Evolutionary conservation across 176 grass and related monocot species (phyloP).

Genomic region (Alopecurus myosuroides): DNA sequence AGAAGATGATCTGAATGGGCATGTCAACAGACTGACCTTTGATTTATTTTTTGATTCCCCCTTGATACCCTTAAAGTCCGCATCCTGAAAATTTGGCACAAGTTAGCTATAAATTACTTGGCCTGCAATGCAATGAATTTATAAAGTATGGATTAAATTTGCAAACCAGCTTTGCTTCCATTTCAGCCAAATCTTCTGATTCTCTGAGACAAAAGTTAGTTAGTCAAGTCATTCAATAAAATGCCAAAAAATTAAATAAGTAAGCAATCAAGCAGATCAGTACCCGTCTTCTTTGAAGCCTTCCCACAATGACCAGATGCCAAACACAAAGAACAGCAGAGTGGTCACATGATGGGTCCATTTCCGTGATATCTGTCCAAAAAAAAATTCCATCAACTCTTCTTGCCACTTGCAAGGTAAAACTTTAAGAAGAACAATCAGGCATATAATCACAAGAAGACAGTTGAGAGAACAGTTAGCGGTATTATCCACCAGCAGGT

Average conservation of each 20-base stretch:
- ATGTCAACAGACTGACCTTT: constrained; percentile 45
- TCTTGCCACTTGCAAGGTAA: constrained; percentile 15
- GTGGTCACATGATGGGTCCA: constrained; percentile 96
- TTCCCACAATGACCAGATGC: constrained; percentile 96
- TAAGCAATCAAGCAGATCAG: background rate
- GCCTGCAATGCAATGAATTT: background rate
- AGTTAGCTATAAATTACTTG: constrained; percentile 19
- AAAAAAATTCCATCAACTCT: background rate
- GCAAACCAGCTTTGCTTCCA: constrained; percentile 89
- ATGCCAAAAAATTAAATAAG: background rate
- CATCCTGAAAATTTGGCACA: constrained; percentile 59
- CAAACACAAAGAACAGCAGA: constrained; percentile 84
- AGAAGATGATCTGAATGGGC: background rate
- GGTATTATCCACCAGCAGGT: background rate
- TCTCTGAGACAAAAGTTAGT: constrained; percentile 44
- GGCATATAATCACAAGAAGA: background rate
- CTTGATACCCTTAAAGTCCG: constrained; percentile 69
- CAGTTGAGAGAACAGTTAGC: background rate
- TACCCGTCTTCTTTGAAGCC: constrained; percentile 91
- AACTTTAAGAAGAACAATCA: background rate
- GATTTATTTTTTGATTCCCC: constrained; percentile 57
- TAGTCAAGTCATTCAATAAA: constrained; percentile 16
- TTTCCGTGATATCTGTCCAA: constrained; percentile 87
- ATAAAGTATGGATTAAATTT: constrained; percentile 25
- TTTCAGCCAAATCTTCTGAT: constrained; percentile 78